Evolutionary conservation across 2,329 filamentous ascomycete species (phyloP).

Genomic region (Xylariales sp.): DNA sequence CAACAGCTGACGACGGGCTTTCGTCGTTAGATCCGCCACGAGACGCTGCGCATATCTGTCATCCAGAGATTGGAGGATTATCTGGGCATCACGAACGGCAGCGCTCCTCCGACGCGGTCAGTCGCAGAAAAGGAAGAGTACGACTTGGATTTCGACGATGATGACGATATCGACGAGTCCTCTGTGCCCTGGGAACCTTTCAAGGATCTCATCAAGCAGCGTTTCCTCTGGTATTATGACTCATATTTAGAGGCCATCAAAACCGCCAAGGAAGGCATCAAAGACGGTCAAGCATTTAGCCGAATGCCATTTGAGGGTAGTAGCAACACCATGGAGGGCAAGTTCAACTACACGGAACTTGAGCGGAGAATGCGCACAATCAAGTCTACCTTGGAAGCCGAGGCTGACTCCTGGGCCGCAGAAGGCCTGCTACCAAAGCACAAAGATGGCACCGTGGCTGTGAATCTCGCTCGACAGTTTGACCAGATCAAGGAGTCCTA

Average conservation of each 20-base stretch:
- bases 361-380: conserved; percentile 64
- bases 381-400: conserved; percentile 64
- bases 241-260: conserved; percentile 72
- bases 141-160: conserved; percentile 41
- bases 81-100: conserved; percentile 58
- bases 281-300: conserved; percentile 61
- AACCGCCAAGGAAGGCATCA: conserved; percentile 58
- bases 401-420: conserved; percentile 65
- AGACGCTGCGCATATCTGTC: conserved; percentile 80
- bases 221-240: conserved; percentile 95
- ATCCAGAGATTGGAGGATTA: conserved; percentile 81
- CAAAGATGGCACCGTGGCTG: conserved; percentile 70
- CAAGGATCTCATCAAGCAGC: conserved; percentile 81
- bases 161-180: conserved; percentile 44
- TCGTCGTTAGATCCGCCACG: conserved; percentile 70
- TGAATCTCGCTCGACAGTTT: conserved; percentile 78
- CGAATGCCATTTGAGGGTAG: conserved; percentile 81
- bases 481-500: conserved; percentile 75
- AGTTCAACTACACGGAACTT: conserved; percentile 75
- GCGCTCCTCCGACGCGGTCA: conserved; percentile 28
- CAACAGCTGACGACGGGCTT: conserved; percentile 18
- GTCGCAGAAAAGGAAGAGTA: conserved; percentile 31
- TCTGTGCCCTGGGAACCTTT: conserved; percentile 73
- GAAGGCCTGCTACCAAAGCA: conserved; percentile 61
- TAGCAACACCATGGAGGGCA: conserved; percentile 79